Percentiles rank a stretch among this genome's conserved stretches.
phyloP scores from a whole-genome alignment of 1,284 basidiomycete genomes.

The Puccinia horiana region DNA sequence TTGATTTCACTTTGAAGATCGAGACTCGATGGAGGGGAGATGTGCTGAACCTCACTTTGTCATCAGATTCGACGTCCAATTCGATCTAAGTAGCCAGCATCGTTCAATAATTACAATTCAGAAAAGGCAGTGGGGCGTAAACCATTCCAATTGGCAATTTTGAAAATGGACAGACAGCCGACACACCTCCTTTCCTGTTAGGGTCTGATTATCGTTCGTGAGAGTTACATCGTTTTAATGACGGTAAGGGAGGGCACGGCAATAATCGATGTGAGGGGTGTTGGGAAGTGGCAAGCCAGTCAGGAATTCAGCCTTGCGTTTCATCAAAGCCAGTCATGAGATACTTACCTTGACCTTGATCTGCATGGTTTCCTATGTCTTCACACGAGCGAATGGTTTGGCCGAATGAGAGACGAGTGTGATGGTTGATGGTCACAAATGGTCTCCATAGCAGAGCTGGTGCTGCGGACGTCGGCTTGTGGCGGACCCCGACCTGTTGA shows the following conservation, averaged over 20 bases:
- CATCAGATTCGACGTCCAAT: conserved; percentile 46
- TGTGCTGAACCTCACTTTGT: conserved; percentile 11
- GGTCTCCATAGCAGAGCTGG: too few relatives aligned
- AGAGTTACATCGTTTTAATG: not conserved
- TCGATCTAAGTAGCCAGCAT: conserved; percentile 12
- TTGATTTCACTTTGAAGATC: not conserved
- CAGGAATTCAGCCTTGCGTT: not conserved
- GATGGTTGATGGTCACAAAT: too few relatives aligned
- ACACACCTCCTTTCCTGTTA: conserved; percentile 44
- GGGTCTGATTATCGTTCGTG: conserved; percentile 2
- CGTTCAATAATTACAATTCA: not conserved
- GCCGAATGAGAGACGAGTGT: too few relatives aligned
- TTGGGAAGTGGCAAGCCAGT: not conserved
- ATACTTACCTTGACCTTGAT: conserved; percentile 43
- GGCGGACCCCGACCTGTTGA: too few relatives aligned
- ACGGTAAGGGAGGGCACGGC: not conserved
- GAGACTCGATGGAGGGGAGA: not conserved
- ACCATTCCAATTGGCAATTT: not conserved
- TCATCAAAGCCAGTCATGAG: not conserved
- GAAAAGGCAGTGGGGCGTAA: not conserved
- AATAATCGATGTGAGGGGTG: not conserved
- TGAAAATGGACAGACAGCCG: not conserved
- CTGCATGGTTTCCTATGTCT: conserved; percentile 23
- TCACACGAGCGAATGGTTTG: too few relatives aligned
- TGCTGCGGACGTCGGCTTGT: too few relatives aligned